Base-by-base conservation (phyloP, 2,329 filamentous ascomycete species). In the Epichloe amarillans region DNA sequence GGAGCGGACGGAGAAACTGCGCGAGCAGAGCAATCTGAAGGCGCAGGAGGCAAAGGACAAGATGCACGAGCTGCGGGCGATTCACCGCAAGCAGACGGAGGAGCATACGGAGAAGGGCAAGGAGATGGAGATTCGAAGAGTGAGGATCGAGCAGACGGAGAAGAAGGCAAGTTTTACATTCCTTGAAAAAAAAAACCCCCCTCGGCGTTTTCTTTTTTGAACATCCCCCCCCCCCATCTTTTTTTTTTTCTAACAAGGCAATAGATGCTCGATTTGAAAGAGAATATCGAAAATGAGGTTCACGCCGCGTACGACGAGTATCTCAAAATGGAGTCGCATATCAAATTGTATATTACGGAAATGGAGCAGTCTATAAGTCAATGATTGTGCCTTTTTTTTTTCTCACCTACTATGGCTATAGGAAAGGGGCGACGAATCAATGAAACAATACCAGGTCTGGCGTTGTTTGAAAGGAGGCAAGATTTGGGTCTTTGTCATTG, bases 81-180 rank as follows among this genome's bases (percentile, higher is more conserved):
- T 89, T 45, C 91, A 98, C 66, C 81, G 81, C 61, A 82, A 82
- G 63, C 72, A 97, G 54, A 86, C 84, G 0, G 86, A 91, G 62
- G 91, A 98, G 73, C 77, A 90, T 55, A 79, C 79, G 1, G 88
- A 93, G 50, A 94, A 95, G 69, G 84, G 84, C 36, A 84, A 88
- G 52, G 91, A 97, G 62, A 94, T 97, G 71, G 93, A 98, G 72
- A 82, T 86, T 63, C 77, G 90, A 60, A 81, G 87, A 58, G 88
- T 96, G n/a, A 76, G 90, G 54, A 97, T 98, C 56, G 93, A 98
- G 69, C 89, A 96, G 72, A 95, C 88, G 8, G 91, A 97, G 77
- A 97, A 97, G 73, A 97, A 97, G 86, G 89, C 89, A 73, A 50
- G 57, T 51, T 35, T 30, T 5, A 7, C 11, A 30, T 30, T 30